Percentiles rank a stretch among this genome's conserved stretches.
Conservation (phyloP, 2,329 filamentous ascomycete genomes). For the Penicillium capsulatum region DNA sequence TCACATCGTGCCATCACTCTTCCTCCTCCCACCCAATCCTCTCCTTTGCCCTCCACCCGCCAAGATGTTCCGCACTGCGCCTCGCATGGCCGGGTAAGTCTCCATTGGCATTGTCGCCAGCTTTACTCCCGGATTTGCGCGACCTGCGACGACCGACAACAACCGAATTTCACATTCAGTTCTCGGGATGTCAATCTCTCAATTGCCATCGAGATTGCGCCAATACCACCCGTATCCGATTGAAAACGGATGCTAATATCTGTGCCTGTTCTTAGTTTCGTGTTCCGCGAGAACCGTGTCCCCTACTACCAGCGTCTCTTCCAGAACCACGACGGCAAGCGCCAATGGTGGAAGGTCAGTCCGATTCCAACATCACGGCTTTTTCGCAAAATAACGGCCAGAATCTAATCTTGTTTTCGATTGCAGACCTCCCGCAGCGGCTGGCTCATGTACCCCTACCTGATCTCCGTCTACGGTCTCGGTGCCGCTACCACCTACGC, state of each 20-base stretch:
- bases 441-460: conserved; percentile 60
- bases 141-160: conserved; percentile 12
- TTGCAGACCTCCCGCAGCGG: conserved; percentile 52
- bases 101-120: not conserved
- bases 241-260: conserved; percentile 18
- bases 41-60: conserved; percentile 26
- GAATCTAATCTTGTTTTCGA: conserved; percentile 15
- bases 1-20: conserved; percentile 27
- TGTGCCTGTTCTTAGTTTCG: conserved; percentile 35
- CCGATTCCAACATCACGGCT: conserved; percentile 5
- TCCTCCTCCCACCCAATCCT: conserved; percentile 22
- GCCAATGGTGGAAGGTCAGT: conserved; percentile 66
- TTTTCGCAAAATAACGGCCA: not conserved
- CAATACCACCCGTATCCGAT: not conserved
- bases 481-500: conserved; percentile 44
- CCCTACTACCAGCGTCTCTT: conserved; percentile 64
- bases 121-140: conserved; percentile 5
- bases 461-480: conserved; percentile 48
- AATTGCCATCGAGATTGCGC: conserved; percentile 11
- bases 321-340: conserved; percentile 62
- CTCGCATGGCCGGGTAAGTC: conserved; percentile 43
- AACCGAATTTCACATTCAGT: conserved; percentile 16
- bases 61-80: conserved; percentile 43
- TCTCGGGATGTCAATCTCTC: conserved; percentile 14
- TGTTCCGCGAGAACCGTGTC: conserved; percentile 65